Evolutionary conservation across 106 monocot genomes (phyloP).

Genomic region (Allium sativum): DNA sequence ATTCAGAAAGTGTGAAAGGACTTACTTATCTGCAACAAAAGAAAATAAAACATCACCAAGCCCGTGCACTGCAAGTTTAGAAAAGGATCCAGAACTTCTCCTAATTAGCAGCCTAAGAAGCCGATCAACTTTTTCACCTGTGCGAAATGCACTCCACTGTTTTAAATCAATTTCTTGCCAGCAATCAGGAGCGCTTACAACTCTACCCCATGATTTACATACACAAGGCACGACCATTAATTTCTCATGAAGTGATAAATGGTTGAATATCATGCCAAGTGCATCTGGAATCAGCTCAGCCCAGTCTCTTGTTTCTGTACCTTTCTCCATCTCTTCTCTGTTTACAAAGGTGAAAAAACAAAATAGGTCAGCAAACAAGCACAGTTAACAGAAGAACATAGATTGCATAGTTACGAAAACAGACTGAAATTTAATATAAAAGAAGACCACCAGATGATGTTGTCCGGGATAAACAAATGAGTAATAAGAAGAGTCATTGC

Average conservation of each 20-base stretch:
- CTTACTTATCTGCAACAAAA: slow-evolving; percentile 61
- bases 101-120: slow-evolving; percentile 38
- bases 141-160: slow-evolving; percentile 41
- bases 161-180: slow-evolving; percentile 62
- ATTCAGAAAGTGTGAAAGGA: neutral
- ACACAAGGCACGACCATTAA: slow-evolving; percentile 74
- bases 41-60: slow-evolving; percentile 32
- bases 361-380: too few relatives aligned
- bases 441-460: too few relatives aligned
- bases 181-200: slow-evolving; percentile 44
- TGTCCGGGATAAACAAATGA: too few relatives aligned
- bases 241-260: slow-evolving; percentile 68
- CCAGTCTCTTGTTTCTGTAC: slow-evolving; percentile 39
- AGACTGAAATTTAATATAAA: too few relatives aligned
- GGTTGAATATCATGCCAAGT: slow-evolving; percentile 69
- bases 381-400: too few relatives aligned
- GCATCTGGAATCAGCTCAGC: slow-evolving; percentile 86
- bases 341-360: too few relatives aligned
- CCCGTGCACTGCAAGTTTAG: slow-evolving; percentile 28
- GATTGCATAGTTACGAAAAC: too few relatives aligned
- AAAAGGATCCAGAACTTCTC: slow-evolving; percentile 38
- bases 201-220: slow-evolving; percentile 53
- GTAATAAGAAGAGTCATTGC: too few relatives aligned
- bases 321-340: slow-evolving; percentile 20
- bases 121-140: slow-evolving; percentile 30